Evolutionary conservation across 495 filamentous ascomycete genomes (phyloP).

Genomic region (Margaritispora aquatica): DNA sequence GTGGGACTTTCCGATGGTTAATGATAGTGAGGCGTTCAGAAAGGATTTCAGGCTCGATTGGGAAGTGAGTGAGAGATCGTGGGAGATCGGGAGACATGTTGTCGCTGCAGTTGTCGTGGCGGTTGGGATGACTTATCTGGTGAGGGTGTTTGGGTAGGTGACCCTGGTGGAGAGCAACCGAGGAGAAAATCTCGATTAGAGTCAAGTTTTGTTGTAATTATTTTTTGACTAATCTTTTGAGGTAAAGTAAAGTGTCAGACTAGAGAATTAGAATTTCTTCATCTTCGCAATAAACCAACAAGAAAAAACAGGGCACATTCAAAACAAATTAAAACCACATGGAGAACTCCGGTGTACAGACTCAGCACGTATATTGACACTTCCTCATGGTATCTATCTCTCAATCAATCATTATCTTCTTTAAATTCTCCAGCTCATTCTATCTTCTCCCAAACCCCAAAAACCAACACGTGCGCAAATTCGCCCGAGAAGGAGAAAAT

Average conservation of each 20-base stretch:
- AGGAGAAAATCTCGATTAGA: too few species aligned
- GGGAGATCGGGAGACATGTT: too few species aligned
- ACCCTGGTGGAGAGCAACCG: too few species aligned
- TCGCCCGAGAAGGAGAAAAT: background rate
- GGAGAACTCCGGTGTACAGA: background rate
- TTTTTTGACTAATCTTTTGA: too few species aligned
- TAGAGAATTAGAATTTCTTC: too few species aligned
- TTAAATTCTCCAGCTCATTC: background rate
- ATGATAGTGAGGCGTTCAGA: background rate
- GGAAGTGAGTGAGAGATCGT: too few species aligned
- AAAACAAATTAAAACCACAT: background rate
- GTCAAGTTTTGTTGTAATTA: too few species aligned
- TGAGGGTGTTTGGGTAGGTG: too few species aligned
- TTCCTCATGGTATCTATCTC: background rate
- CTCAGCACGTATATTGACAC: background rate
- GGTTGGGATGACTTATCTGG: too few species aligned
- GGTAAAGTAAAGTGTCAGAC: too few species aligned
- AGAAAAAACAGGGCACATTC: too few species aligned
- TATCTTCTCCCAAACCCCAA: background rate
- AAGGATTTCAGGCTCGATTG: background rate
- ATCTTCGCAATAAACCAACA: too few species aligned
- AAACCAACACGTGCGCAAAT: background rate
- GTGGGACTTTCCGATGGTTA: constrained; percentile 3
- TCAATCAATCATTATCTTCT: background rate
- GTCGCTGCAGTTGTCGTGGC: background rate